These are phyloP conservation scores for Auricularia sp. DNA, from an alignment of 768 basidiomycete genomes.

Conservation along the genomic window DNA sequence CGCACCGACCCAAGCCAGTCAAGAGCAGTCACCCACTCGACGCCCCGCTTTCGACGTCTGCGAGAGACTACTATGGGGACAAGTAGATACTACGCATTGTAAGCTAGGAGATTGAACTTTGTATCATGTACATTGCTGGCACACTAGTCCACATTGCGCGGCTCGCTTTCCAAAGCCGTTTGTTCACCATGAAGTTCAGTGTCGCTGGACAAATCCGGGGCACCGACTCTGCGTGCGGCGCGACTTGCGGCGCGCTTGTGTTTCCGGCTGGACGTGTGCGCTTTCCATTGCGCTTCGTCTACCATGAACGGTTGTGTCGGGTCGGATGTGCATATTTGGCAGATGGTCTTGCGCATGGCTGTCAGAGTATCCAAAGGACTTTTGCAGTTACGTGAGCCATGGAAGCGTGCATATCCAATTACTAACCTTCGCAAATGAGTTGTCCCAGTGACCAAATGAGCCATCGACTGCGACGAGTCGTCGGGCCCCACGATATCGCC, in stretches of 20 bases:
- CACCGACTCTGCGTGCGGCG: neutral
- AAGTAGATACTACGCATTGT: neutral
- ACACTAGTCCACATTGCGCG: neutral
- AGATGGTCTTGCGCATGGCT: constrained; percentile 49
- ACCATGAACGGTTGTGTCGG: constrained; percentile 52
- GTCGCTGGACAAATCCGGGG: too few species aligned
- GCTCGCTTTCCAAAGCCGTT: neutral
- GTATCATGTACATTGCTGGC: neutral
- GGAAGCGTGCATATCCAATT: too few species aligned
- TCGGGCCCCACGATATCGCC: constrained; percentile 29
- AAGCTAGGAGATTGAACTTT: neutral
- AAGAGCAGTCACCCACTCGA: constrained; percentile 13
- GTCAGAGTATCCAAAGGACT: constrained; percentile 51
- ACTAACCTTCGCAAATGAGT: constrained; percentile 18
- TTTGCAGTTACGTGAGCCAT: neutral
- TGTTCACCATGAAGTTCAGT: too few species aligned
- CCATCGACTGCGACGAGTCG: constrained; percentile 50
- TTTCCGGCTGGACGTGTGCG: constrained; percentile 44
- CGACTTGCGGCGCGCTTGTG: constrained; percentile 32
- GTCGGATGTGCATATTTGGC: constrained; percentile 53
- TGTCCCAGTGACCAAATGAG: constrained; percentile 45
- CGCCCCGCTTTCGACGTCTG: constrained; percentile 12
- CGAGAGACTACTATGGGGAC: constrained; percentile 27
- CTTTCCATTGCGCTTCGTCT: constrained; percentile 46
- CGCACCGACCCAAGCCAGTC: constrained; percentile 60